phyloP scores from a whole-genome alignment of 1,284 basidiomycete genomes.

The Wolfiporia cocos region DNA sequence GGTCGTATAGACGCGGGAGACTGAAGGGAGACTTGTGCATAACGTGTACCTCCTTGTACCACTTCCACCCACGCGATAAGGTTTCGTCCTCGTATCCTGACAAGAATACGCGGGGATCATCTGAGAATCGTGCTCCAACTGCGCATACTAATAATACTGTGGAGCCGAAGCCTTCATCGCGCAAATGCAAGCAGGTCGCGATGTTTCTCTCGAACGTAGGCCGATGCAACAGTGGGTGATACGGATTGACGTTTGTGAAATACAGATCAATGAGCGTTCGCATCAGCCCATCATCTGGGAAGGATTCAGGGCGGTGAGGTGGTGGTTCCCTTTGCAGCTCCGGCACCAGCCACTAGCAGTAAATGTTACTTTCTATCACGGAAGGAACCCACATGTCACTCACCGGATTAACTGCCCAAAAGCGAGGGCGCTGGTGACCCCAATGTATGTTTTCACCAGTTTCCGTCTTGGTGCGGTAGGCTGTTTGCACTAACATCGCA shows the following conservation, averaged over 20 bases:
- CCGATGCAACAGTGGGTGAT: constrained; percentile 73
- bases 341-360: constrained; percentile 28
- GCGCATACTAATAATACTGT: constrained; percentile 66
- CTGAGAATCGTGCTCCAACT: constrained; percentile 40
- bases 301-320: constrained; percentile 28
- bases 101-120: constrained; percentile 51
- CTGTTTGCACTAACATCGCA: constrained; percentile 41
- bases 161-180: constrained; percentile 58
- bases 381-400: constrained; percentile 1
- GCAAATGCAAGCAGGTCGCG: constrained; percentile 47
- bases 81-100: constrained; percentile 31
- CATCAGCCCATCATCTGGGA: constrained; percentile 62
- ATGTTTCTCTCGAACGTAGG: constrained; percentile 67
- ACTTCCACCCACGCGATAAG: constrained; percentile 70
- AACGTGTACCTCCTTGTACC: constrained; percentile 58
- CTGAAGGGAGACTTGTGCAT: constrained; percentile 42
- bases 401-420: constrained; percentile 23
- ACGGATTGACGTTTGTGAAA: constrained; percentile 56
- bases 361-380: background rate
- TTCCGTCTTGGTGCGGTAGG: constrained; percentile 41
- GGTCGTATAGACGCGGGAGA: constrained; percentile 65
- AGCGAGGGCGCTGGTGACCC: constrained; percentile 8
- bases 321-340: constrained; percentile 22
- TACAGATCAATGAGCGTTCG: constrained; percentile 59
- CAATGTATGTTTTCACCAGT: constrained; percentile 11